Percentiles rank a stretch among this genome's conserved stretches.
These are phyloP conservation scores for Marasmius oreades DNA, from an alignment of 1,284 basidiomycete species.

Conservation along the genomic window DNA sequence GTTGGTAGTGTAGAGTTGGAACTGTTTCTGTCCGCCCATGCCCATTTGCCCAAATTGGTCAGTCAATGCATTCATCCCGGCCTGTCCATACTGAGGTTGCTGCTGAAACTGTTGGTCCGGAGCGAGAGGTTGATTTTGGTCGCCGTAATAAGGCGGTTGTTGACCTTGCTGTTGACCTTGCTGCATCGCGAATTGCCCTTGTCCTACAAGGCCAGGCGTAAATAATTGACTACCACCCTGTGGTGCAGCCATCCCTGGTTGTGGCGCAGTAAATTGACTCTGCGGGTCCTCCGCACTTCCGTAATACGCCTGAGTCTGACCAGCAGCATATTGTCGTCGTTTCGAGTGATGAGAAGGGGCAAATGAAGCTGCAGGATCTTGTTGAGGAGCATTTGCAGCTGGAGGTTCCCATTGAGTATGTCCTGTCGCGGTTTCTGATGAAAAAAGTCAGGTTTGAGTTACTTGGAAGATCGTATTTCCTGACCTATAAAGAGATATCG, in stretches of 20 bases:
- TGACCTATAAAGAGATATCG: slow-evolving; percentile 79
- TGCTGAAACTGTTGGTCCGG: slow-evolving; percentile 25
- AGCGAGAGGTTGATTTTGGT: slow-evolving; percentile 46
- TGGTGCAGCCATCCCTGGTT: slow-evolving; percentile 35
- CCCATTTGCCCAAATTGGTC: slow-evolving; percentile 90
- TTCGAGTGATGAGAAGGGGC: slow-evolving; percentile 47
- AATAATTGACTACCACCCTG: slow-evolving; percentile 67
- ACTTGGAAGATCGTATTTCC: slow-evolving; percentile 18
- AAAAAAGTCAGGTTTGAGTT: slow-evolving; percentile 6
- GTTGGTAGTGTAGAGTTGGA: slow-evolving; percentile 80
- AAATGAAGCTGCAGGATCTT: slow-evolving; percentile 36
- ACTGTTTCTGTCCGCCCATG: slow-evolving; percentile 66
- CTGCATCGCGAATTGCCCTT: no score
- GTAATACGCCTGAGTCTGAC: slow-evolving; percentile 86
- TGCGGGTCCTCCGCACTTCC: slow-evolving; percentile 37
- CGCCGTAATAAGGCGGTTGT: slow-evolving; percentile 48
- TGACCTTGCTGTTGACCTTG: slow-evolving; percentile 51
- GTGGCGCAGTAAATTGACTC: slow-evolving; percentile 36
- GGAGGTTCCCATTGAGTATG: slow-evolving; percentile 51
- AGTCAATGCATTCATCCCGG: slow-evolving; percentile 62
- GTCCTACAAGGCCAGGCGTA: slow-evolving; percentile 75
- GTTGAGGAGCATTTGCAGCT: slow-evolving; percentile 34
- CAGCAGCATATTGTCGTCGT: slow-evolving; percentile 87
- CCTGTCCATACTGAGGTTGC: slow-evolving; percentile 50
- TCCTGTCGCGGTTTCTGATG: slow-evolving; percentile 43